These are phyloP conservation scores for Stagonosporopsis vannaccii DNA, from an alignment of 2,329 filamentous ascomycete genomes.

Conservation along the genomic window DNA sequence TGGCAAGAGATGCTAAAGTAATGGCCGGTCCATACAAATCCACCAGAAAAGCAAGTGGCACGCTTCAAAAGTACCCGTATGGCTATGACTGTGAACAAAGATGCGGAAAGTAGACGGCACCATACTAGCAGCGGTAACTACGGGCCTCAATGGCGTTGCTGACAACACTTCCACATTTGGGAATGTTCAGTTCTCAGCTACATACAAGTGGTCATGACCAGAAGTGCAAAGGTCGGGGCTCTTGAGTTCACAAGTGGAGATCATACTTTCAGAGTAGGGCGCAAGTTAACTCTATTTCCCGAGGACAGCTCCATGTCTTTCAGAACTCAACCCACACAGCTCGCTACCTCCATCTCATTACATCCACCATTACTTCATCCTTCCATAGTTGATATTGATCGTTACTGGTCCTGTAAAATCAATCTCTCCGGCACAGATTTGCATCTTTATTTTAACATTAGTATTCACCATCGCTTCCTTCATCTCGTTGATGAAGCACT, in stretches of 20 bases:
- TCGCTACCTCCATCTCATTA: background rate
- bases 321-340: no score
- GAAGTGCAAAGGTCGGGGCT: no score
- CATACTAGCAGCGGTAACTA: background rate
- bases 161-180: no score
- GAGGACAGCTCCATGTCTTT: no score
- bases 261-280: no score
- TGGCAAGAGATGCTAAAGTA: background rate
- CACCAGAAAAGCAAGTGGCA: background rate
- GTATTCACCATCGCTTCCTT: background rate
- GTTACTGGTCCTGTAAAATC: slow-evolving; percentile 3
- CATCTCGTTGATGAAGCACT: background rate
- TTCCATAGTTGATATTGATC: slow-evolving; percentile 3
- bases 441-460: background rate
- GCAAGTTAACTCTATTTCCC: no score
- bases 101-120: background rate
- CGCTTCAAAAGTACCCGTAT: background rate
- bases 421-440: slow-evolving; percentile 2
- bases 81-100: background rate
- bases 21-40: background rate
- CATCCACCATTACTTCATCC: background rate
- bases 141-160: background rate
- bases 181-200: no score
- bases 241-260: no score
- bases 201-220: no score